These are phyloP conservation scores for Tranzscheliella williamsii DNA, from an alignment of 1,284 basidiomycete genomes.

Conservation along the genomic window DNA sequence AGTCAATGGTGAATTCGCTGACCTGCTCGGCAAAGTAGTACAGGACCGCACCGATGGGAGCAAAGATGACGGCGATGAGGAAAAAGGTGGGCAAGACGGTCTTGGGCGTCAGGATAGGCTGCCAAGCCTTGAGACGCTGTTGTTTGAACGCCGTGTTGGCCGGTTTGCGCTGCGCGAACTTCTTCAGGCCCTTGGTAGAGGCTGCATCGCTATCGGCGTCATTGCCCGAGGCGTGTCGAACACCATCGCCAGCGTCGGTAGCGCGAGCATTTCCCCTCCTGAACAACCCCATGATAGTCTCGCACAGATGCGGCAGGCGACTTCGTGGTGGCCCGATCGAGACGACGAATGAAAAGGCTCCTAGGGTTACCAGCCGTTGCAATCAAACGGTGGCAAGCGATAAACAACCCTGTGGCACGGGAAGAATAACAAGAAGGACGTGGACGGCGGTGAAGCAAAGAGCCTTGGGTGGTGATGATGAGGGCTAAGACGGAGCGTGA, in stretches of 20 bases:
- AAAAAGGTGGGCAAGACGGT: conserved; percentile 95
- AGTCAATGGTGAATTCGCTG: conserved; percentile 91
- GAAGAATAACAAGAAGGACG: too few species aligned
- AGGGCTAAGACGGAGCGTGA: too few species aligned
- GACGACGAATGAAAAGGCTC: too few species aligned
- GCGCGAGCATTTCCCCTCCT: conserved; percentile 32
- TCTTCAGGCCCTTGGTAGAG: conserved; percentile 42
- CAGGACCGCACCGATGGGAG: conserved; percentile 86
- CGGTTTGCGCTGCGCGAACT: conserved; percentile 53
- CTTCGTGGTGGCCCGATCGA: too few species aligned
- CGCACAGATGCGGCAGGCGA: too few species aligned
- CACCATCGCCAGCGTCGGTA: conserved; percentile 30
- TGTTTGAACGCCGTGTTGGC: conserved; percentile 95
- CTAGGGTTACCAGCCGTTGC: too few species aligned
- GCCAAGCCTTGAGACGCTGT: conserved; percentile 99
- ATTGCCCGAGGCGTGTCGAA: conserved; percentile 11
- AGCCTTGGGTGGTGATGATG: too few species aligned
- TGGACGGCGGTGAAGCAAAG: too few species aligned
- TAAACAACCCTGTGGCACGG: too few species aligned
- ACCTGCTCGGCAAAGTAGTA: conserved; percentile 68
- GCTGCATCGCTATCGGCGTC: conserved; percentile 36
- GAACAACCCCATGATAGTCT: conserved; percentile 40
- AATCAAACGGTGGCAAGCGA: too few species aligned
- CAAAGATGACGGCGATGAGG: conserved; percentile 90
- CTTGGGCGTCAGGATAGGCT: conserved; percentile 96